phyloP scores from a whole-genome alignment of 2,329 filamentous ascomycete species.

The Rutstroemia sydowiana region DNA sequence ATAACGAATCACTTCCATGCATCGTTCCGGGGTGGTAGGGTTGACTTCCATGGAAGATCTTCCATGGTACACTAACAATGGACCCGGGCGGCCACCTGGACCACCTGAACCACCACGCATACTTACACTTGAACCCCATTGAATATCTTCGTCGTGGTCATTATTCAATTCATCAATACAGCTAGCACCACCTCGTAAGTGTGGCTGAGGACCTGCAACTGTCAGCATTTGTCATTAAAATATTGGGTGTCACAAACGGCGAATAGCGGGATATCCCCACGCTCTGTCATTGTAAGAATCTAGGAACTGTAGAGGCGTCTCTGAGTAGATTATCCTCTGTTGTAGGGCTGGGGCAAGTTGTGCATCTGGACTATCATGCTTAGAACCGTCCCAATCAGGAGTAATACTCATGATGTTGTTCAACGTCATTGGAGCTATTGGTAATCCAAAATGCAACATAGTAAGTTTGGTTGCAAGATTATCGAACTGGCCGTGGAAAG shows the following conservation, averaged over 20 bases:
- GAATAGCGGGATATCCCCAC: constrained; percentile 23
- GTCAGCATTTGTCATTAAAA: not conserved
- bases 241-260: constrained; percentile 6
- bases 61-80: no score
- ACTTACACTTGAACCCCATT: not conserved
- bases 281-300: constrained; percentile 25
- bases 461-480: constrained; percentile 27
- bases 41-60: not conserved
- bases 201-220: not conserved
- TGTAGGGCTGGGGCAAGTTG: constrained; percentile 10
- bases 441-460: constrained; percentile 28
- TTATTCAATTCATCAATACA: not conserved
- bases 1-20: not conserved
- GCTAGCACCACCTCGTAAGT: constrained; percentile 2
- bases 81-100: not conserved
- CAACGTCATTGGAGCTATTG: constrained; percentile 22
- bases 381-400: constrained; percentile 7
- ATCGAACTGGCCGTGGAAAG: constrained; percentile 12
- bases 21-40: not conserved
- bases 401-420: constrained; percentile 20
- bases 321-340: constrained; percentile 19
- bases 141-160: not conserved
- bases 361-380: constrained; percentile 15
- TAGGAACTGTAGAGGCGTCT: constrained; percentile 26
- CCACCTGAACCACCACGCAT: constrained; percentile 4